Evolutionary conservation across 2,329 filamentous ascomycete species (phyloP).

Genomic region (Lasiodiplodia sp.): DNA sequence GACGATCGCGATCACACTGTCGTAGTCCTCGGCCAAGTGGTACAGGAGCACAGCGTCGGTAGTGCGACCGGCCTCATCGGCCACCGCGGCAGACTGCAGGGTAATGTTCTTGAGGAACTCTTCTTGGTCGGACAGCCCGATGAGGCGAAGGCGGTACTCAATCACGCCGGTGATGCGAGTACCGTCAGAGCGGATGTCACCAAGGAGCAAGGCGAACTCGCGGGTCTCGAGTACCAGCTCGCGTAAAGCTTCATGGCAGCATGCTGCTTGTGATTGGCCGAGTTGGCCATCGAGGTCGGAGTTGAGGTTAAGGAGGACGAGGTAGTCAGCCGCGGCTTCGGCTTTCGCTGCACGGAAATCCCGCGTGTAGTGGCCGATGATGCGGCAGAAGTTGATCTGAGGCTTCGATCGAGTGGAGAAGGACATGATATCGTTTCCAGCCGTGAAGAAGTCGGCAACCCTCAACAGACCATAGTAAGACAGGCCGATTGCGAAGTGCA

Average conservation of each 20-base stretch:
- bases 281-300: slow-evolving; percentile 77
- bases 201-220: slow-evolving; percentile 92
- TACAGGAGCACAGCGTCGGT: slow-evolving; percentile 95
- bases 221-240: slow-evolving; percentile 96
- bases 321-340: slow-evolving; percentile 90
- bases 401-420: slow-evolving; percentile 73
- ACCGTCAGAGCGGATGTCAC: slow-evolving; percentile 88
- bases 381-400: slow-evolving; percentile 92
- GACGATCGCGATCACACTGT: slow-evolving; percentile 89
- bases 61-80: slow-evolving; percentile 90
- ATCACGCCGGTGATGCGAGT: slow-evolving; percentile 85
- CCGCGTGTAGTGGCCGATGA: slow-evolving; percentile 93
- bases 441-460: slow-evolving; percentile 79
- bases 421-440: slow-evolving; percentile 67
- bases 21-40: slow-evolving; percentile 93
- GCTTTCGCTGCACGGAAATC: slow-evolving; percentile 93
- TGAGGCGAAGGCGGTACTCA: slow-evolving; percentile 81
- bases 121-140: slow-evolving; percentile 78
- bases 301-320: slow-evolving; percentile 90
- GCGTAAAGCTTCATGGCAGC: slow-evolving; percentile 91
- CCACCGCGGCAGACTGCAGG: slow-evolving; percentile 86
- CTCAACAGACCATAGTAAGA: slow-evolving; percentile 89
- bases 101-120: slow-evolving; percentile 94
- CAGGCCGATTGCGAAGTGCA: slow-evolving; percentile 91
- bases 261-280: slow-evolving; percentile 76